Conservation (phyloP, 23 red algal species). For the Agarophyton chilense region DNA sequence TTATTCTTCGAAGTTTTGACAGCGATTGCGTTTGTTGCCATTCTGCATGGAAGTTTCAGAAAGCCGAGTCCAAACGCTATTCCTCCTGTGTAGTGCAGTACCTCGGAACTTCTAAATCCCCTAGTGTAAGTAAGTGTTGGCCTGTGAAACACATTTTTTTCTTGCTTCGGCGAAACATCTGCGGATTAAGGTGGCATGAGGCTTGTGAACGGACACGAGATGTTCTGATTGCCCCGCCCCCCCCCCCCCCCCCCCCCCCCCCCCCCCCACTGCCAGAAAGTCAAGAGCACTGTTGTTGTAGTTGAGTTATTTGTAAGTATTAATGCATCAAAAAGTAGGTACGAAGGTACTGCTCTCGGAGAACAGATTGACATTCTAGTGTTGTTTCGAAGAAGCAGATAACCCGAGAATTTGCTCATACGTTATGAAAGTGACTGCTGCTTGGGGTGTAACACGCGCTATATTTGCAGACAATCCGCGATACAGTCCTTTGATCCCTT, state of each 20-base stretch:
- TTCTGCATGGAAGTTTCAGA: conserved; percentile 50
- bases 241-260: no score
- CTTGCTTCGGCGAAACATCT: no score
- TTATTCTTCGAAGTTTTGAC: conserved; percentile 53
- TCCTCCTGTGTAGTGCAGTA: conserved; percentile 19
- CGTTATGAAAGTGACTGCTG: conserved; percentile 94
- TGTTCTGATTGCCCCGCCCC: no score
- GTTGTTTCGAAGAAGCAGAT: conserved; percentile 7
- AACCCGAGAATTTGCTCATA: conserved; percentile 93
- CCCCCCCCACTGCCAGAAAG: background rate
- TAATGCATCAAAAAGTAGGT: background rate
- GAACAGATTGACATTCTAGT: background rate
- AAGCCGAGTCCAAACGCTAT: conserved; percentile 20
- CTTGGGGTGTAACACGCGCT: conserved; percentile 84
- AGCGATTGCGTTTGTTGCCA: conserved; percentile 33
- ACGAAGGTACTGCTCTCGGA: background rate
- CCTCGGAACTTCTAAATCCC: background rate
- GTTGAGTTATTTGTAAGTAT: background rate
- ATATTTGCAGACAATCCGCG: conserved; percentile 87
- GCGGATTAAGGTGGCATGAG: no score
- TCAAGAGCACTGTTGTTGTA: background rate
- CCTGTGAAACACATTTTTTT: no score
- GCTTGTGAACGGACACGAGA: no score
- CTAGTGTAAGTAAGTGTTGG: no score
- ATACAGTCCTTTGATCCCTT: conserved; percentile 87